Base-by-base conservation (phyloP, 1,139 yeast genomes). In the Blastobotrys elegans region DNA sequence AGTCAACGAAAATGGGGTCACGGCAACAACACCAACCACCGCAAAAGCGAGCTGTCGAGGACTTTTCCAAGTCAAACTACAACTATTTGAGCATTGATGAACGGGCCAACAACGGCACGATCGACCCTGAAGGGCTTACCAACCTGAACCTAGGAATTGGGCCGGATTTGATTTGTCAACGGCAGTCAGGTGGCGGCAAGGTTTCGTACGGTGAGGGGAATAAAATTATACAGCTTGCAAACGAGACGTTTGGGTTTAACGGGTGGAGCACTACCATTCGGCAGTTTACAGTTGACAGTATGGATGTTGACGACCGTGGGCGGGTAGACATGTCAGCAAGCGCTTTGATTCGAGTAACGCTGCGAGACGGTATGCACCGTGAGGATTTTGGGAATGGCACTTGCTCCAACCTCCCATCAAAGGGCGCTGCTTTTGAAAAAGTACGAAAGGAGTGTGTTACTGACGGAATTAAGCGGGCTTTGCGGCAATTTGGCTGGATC, bases 91-190 rank as follows among this genome's bases (percentile, higher is more conserved):
- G 43, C 2, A 44, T 44, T 5, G 43, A 44, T 14, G 47, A 44
- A 18, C 11, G 35, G 16, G 18, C 37, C 6, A 16, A 22, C 2
- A 18, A 16, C n/a, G 37, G 37, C 11, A 13, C 4, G 13, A n/a
- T 44, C 6, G 38, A 20, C 17, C 32, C 16, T 22, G 31, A 35
- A 4, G 47, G 47, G 22, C 31, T 44, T n/a, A 6, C 22, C 10
- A 49, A 55, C 22, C 59, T 67, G 24, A 54, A 54, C 32, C 50
- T 56, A 35, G 60, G 61, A 43, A 70, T 89, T 30, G 98, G 98
- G 0, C 97, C 97, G 0, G 97, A 90, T 64, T 90, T 80, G 60
- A 82, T 92, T 29, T 81, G 95, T 35, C 78, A 79, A 43, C 74
- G 97, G 14, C 38, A 30, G 4, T 94, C 90, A 1, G 72, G 72